These are phyloP conservation scores for Rhododendron griersonianum DNA, from an alignment of 148 eudicot species.

Conservation along the genomic window DNA sequence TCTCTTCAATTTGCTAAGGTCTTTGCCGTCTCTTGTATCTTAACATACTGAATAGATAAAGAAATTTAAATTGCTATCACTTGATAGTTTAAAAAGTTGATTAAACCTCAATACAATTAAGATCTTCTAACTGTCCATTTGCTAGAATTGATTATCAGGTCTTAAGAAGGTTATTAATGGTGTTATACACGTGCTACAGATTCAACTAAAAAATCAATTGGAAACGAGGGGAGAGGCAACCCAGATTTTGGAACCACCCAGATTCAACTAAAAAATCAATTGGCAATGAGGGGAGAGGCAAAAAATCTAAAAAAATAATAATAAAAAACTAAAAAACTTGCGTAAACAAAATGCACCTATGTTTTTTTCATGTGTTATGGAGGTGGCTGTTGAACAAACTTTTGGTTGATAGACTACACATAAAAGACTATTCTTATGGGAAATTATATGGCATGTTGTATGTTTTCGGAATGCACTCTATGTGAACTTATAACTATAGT, in stretches of 20 bases:
- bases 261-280: too few species aligned
- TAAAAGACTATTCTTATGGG: not conserved
- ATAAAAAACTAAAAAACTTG: too few species aligned
- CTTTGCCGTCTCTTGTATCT: not conserved
- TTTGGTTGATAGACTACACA: not conserved
- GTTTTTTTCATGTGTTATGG: not conserved
- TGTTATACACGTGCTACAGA: too few species aligned
- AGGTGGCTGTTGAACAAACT: not conserved
- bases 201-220: too few species aligned
- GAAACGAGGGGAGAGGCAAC: too few species aligned
- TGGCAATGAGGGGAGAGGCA: too few species aligned
- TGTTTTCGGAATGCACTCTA: not conserved
- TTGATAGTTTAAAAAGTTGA: not conserved
- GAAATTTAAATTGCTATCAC: not conserved
- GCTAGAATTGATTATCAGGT: not conserved
- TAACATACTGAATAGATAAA: not conserved
- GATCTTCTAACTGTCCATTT: not conserved
- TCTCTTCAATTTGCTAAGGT: not conserved
- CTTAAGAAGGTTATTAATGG: not conserved
- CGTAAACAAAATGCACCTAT: not conserved
- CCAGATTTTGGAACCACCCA: not conserved
- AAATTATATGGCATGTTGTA: not conserved
- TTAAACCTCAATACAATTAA: not conserved
- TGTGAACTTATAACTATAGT: too few species aligned
- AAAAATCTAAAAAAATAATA: too few species aligned